Conservation (phyloP, 805 yeast genomes). For the Isabelozyma pseudorhagii region DNA sequence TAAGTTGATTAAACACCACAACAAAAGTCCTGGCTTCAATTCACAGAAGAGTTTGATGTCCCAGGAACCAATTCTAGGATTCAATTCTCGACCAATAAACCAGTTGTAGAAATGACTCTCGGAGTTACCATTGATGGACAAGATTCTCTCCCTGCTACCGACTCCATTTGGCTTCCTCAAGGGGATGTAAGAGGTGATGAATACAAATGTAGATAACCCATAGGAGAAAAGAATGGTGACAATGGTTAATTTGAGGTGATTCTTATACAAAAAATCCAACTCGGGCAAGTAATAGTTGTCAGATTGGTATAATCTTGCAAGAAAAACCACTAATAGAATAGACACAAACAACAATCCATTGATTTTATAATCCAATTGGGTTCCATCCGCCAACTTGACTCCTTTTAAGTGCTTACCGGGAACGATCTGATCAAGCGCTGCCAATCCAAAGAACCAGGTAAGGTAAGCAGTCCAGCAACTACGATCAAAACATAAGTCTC, state of each 20-base stretch:
- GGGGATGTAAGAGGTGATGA: slow-evolving; percentile 65
- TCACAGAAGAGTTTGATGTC: slow-evolving; percentile 93
- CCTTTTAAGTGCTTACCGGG: slow-evolving; percentile 64
- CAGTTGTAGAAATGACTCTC: slow-evolving; percentile 77
- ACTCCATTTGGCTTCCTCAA: slow-evolving; percentile 46
- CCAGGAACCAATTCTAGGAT: slow-evolving; percentile 81
- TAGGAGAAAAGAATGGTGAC: slow-evolving; percentile 65
- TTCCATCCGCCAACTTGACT: slow-evolving; percentile 71
- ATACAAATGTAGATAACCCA: slow-evolving; percentile 60
- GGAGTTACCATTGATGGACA: slow-evolving; percentile 86
- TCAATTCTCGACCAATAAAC: slow-evolving; percentile 96
- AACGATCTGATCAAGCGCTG: slow-evolving; percentile 57
- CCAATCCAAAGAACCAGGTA: slow-evolving; percentile 69
- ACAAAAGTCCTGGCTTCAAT: slow-evolving; percentile 86
- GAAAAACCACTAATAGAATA: slow-evolving; percentile 34
- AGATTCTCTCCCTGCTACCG: slow-evolving; percentile 61
- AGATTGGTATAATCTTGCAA: slow-evolving; percentile 46
- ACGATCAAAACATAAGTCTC: slow-evolving; percentile 36
- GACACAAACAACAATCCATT: slow-evolving; percentile 67
- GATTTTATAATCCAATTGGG: slow-evolving; percentile 67
- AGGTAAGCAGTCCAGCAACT: slow-evolving; percentile 63
- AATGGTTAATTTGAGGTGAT: slow-evolving; percentile 62
- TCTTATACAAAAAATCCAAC: slow-evolving; percentile 67
- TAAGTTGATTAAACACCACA: slow-evolving; percentile 78
- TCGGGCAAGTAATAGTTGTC: slow-evolving; percentile 70